phyloP scores from a whole-genome alignment of 2,329 filamentous ascomycete genomes.

The Beauveria sp. region DNA sequence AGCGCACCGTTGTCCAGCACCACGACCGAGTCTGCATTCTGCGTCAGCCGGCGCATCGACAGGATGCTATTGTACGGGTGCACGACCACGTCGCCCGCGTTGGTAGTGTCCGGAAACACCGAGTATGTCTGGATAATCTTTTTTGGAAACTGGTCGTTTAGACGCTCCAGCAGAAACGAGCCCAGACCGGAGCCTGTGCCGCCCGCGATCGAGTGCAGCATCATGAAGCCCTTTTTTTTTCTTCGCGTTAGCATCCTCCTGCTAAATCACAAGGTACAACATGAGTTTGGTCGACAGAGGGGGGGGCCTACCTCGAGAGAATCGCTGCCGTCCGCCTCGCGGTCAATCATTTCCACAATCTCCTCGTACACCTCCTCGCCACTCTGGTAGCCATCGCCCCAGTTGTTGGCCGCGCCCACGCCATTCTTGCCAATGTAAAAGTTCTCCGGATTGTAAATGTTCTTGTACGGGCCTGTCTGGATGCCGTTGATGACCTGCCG shows the following conservation, averaged over 20 bases:
- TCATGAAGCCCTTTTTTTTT: constrained; percentile 74
- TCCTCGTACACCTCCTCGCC: constrained; percentile 91
- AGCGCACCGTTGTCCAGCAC: constrained; percentile 94
- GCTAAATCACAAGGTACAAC: background rate
- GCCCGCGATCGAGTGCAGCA: constrained; percentile 94
- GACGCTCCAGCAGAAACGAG: constrained; percentile 85
- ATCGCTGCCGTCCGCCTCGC: constrained; percentile 95
- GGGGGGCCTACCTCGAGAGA: constrained; percentile 66
- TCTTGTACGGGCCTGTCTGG: constrained; percentile 88
- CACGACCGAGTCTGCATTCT: constrained; percentile 96
- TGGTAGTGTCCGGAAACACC: constrained; percentile 91
- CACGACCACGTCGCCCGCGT: constrained; percentile 83
- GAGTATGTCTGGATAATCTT: constrained; percentile 99
- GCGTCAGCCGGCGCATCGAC: constrained; percentile 80
- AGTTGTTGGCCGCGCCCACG: constrained; percentile 92
- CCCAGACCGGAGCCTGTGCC: constrained; percentile 95
- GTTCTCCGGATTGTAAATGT: constrained; percentile 99
- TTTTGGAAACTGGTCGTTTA: constrained; percentile 97
- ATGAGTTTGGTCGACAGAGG: no score
- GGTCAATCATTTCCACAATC: constrained; percentile 98
- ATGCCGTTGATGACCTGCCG: constrained; percentile 76
- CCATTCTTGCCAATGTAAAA: constrained; percentile 95
- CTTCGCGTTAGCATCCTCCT: no score
- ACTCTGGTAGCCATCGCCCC: constrained; percentile 92
- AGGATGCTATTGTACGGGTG: constrained; percentile 97